A percentile compares a stretch with the other conserved stretches of the same genome.
Conservation (phyloP, 2,329 filamentous ascomycete genomes). For the Albifimbria verrucaria region DNA sequence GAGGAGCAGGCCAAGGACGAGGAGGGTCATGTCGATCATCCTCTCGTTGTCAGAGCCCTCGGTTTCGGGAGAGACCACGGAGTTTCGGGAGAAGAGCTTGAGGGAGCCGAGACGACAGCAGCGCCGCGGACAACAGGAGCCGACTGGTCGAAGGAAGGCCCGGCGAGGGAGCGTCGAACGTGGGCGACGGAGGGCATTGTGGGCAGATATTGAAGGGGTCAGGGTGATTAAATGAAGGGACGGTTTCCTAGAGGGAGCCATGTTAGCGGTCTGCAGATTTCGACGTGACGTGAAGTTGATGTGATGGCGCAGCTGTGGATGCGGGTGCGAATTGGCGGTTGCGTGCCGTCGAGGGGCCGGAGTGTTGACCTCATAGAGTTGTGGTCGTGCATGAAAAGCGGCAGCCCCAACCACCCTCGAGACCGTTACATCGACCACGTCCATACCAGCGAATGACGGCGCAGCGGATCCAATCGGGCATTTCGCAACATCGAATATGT, state of each 20-base stretch:
- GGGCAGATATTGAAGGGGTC: neutral
- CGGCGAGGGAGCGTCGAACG: neutral
- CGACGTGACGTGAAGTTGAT: no score
- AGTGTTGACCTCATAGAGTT: no score
- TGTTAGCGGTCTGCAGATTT: no score
- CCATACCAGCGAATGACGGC: no score
- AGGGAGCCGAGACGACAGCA: neutral
- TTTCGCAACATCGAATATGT: no score
- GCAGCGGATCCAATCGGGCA: no score
- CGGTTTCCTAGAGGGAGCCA: neutral
- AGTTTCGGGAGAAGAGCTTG: neutral
- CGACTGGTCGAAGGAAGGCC: neutral
- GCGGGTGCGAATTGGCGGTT: no score
- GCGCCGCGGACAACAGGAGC: neutral
- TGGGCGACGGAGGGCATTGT: neutral
- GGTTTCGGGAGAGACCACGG: constrained; percentile 23
- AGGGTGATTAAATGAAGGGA: neutral
- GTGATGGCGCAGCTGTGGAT: no score
- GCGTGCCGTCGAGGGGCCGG: no score
- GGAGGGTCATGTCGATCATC: constrained; percentile 75
- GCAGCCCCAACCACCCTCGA: no score
- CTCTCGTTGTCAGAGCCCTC: constrained; percentile 50
- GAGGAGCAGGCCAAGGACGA: constrained; percentile 74
- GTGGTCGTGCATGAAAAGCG: no score
- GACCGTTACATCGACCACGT: no score